phyloP scores from a whole-genome alignment of 805 yeast genomes.

The Jamesozyma jinghongensis region DNA sequence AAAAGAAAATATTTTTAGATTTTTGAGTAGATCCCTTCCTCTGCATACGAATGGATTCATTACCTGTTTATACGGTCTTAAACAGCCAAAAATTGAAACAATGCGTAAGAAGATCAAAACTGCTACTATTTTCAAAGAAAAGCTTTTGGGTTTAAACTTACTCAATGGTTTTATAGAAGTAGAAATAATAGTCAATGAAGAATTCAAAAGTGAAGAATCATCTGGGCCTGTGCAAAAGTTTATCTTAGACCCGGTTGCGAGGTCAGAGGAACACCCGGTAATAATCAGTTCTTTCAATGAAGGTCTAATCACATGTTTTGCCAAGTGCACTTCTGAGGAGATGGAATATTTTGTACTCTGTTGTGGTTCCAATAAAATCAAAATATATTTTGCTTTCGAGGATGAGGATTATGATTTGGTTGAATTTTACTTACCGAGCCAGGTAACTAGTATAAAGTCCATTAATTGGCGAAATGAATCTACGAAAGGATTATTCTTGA shows the following conservation, averaged over 20 bases:
- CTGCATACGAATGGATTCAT: conserved; percentile 11
- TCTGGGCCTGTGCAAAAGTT: not conserved
- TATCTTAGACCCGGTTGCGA: not conserved
- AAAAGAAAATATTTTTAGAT: conserved; percentile 28
- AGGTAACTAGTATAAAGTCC: conserved; percentile 6
- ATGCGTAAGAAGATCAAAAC: not conserved
- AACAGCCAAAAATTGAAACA: not conserved
- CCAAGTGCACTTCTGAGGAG: not conserved
- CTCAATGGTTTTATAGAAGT: conserved; percentile 3
- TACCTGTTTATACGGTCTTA: conserved; percentile 2
- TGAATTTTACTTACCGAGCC: conserved; percentile 10
- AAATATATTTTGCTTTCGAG: conserved; percentile 1
- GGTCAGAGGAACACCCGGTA: conserved; percentile 1
- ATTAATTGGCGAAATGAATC: not conserved
- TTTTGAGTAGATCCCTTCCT: conserved; percentile 19
- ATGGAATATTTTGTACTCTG: conserved; percentile 7
- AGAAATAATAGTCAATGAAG: not conserved
- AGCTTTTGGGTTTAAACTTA: conserved; percentile 1
- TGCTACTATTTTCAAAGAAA: not conserved
- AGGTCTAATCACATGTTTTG: conserved; percentile 4
- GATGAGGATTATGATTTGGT: conserved; percentile 3
- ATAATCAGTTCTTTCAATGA: conserved; percentile 1
- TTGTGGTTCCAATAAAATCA: conserved; percentile 2
- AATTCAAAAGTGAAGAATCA: not conserved
- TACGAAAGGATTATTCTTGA: not conserved